Conservation (phyloP, 805 yeast species). For the Wickerhamomyces kurtzmanii region DNA sequence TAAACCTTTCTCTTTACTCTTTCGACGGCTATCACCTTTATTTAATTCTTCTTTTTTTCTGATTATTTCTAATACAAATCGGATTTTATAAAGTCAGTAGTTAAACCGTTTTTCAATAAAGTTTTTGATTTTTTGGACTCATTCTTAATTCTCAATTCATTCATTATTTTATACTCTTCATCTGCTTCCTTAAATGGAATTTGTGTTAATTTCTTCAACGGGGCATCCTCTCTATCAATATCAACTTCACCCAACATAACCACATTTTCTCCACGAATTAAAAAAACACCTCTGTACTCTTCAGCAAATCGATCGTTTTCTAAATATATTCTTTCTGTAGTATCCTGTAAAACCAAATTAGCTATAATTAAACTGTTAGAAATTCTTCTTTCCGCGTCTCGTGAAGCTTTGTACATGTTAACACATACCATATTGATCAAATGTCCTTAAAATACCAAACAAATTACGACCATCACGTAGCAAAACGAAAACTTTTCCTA, state of each 20-base stretch:
- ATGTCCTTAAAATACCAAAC: slow-evolving; percentile 86
- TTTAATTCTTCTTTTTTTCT: too few relatives aligned
- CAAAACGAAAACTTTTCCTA: slow-evolving; percentile 64
- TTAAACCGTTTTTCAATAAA: slow-evolving; percentile 43
- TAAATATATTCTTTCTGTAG: slow-evolving; percentile 75
- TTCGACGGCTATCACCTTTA: too few relatives aligned
- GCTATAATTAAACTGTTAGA: slow-evolving; percentile 27
- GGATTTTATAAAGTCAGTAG: slow-evolving; percentile 42
- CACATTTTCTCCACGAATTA: slow-evolving; percentile 94
- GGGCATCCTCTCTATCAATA: slow-evolving; percentile 73
- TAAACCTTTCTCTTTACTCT: too few relatives aligned
- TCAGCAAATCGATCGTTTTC: slow-evolving; percentile 60
- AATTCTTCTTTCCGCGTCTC: not conserved
- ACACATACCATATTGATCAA: slow-evolving; percentile 70
- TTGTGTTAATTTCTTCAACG: slow-evolving; percentile 44
- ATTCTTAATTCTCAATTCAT: slow-evolving; percentile 23
- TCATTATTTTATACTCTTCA: slow-evolving; percentile 21
- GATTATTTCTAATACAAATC: too few relatives aligned
- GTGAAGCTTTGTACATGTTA: too few relatives aligned
- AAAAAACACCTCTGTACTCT: slow-evolving; percentile 64
- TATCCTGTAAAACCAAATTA: slow-evolving; percentile 85
- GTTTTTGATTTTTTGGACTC: slow-evolving; percentile 37
- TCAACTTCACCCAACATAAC: slow-evolving; percentile 92
- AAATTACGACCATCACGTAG: slow-evolving; percentile 84
- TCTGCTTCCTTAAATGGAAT: slow-evolving; percentile 58